phyloP scores from a whole-genome alignment of 345 rosid species.

The Gossypium herbaceum region DNA sequence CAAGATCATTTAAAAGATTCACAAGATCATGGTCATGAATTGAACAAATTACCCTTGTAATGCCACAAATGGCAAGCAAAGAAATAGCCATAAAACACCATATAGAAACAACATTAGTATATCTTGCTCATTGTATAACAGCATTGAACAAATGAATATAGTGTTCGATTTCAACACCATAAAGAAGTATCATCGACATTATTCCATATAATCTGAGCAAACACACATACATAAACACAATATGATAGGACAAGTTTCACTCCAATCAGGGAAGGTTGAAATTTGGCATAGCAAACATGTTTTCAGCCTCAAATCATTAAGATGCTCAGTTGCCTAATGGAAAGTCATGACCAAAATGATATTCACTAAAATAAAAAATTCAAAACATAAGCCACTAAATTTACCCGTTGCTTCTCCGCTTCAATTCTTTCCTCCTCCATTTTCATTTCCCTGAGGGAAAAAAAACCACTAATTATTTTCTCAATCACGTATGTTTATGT shows the following conservation, averaged over 20 bases:
- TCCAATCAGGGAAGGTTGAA: background rate
- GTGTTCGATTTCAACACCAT: background rate
- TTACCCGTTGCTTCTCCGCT: slow-evolving; percentile 92
- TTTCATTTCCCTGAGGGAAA: slow-evolving; percentile 59
- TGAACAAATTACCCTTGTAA: background rate
- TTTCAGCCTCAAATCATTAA: slow-evolving; percentile 4
- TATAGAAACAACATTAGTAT: background rate
- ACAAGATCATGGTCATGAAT: background rate
- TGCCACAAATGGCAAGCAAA: background rate
- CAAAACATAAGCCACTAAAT: slow-evolving; percentile 9
- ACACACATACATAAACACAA: background rate
- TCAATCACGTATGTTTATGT: background rate
- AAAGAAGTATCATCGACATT: background rate
- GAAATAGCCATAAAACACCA: slow-evolving; percentile 3
- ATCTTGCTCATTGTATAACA: background rate
- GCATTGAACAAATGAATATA: background rate
- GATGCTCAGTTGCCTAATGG: background rate
- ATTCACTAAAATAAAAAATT: background rate
- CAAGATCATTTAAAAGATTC: slow-evolving; percentile 6
- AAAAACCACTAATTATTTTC: background rate
- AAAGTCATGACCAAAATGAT: background rate
- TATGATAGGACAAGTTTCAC: background rate
- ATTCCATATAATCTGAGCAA: background rate
- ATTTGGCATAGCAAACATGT: slow-evolving; percentile 1
- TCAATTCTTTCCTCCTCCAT: slow-evolving; percentile 84